Base-by-base conservation (phyloP, 495 filamentous ascomycete species). In the Pseudotulostoma volvatum region DNA sequence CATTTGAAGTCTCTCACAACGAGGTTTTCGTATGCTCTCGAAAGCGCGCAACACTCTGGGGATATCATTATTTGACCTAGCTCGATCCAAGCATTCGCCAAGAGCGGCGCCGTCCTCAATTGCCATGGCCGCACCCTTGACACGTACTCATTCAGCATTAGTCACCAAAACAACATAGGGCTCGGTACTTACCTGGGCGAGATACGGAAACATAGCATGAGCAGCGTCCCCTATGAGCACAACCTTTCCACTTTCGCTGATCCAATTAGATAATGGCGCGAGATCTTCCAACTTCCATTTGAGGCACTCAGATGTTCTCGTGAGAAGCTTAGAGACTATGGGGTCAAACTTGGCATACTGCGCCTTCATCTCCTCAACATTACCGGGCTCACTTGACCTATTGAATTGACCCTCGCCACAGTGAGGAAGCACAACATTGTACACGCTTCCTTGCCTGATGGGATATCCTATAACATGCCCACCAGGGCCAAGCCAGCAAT, bases 381-480 rank as follows among this genome's bases (percentile, higher is more conserved):
- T 50, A 28, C 47, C 45, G 34, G 47, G 37, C 48, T 56, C 45
- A 50, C 63, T 45, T 56, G 57, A 57, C 2, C 52, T 61, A 2
- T 48, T 21, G 2, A 59, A 56, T 15, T 68, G 62, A 9, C 49
- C 58, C 11, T 38, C 36, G 19, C 65, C 60, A 15, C 59, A 60
- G 49, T 73, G 68, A 1, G 57, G 63, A 5, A 72, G 53, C 0
- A 68, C 67, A 54, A 70, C 60, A 39, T 72, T 70, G 44, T 69
- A 68, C 3, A 56, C 46, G 32, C 54, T 61, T 2, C 64, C 65
- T 5, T 50, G 55, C 3, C 60, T 59, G 11, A 72, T 70, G 3
- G 60, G 63, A 41, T 71, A 72, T 4, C 60, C 59, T 47, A 72
- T 71, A 15, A 65, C 64, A 44, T 70, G 63, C 3, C 56, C 36